A percentile compares a stretch with the other conserved stretches of the same genome.
Conservation (phyloP, 306 rosid genomes). For the Sphenostylis stenocarpa region DNA sequence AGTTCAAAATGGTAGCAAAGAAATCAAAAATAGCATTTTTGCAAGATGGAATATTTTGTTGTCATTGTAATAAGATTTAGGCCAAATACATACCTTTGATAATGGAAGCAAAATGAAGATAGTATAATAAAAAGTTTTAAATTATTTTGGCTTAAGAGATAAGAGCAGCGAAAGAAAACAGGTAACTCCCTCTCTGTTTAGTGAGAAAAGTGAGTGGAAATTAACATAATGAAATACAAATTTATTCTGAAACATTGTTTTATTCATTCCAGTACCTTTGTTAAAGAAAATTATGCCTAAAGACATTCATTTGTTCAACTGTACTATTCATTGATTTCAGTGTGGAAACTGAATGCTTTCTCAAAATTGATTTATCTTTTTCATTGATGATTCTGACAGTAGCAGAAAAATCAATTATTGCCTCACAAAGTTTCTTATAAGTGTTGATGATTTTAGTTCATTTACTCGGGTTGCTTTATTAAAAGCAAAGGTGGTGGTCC, state of each 20-base stretch:
- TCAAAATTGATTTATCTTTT: not conserved
- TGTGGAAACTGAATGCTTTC: not conserved
- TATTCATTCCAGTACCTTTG: not conserved
- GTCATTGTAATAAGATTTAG: conserved; percentile 21
- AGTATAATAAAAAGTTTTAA: not conserved
- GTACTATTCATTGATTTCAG: not conserved
- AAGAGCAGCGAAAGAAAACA: not conserved
- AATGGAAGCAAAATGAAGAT: not conserved
- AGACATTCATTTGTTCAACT: not conserved
- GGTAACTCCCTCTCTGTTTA: not conserved
- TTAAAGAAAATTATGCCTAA: not conserved
- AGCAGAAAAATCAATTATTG: not conserved
- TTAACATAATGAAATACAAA: not conserved
- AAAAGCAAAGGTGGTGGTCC: too few relatives aligned
- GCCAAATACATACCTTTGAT: not conserved
- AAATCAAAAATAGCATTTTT: conserved; percentile 10
- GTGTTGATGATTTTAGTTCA: too few relatives aligned
- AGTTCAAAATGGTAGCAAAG: conserved; percentile 17
- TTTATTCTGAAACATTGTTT: not conserved
- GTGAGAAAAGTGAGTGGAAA: not conserved
- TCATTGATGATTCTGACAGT: not conserved
- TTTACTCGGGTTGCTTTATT: too few relatives aligned
- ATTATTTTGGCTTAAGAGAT: not conserved
- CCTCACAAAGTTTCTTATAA: too few relatives aligned
- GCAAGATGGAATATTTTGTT: not conserved